These are phyloP conservation scores for Rhodosporidiobolus sp. DNA, from an alignment of 768 basidiomycete genomes.

Conservation along the genomic window DNA sequence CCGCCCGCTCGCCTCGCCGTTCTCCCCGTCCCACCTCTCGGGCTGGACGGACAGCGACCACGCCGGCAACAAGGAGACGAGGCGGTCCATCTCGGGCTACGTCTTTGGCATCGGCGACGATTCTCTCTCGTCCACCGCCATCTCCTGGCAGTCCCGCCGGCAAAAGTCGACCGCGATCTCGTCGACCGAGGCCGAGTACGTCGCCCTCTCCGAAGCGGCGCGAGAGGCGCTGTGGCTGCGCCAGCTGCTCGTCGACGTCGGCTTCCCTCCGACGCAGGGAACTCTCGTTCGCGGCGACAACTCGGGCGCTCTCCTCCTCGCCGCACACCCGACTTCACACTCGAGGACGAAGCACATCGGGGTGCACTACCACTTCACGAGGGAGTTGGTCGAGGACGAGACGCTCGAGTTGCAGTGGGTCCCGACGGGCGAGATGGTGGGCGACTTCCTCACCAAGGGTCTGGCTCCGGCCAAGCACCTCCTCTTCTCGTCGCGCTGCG, in stretches of 20 bases:
- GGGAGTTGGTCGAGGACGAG: conserved; percentile 40
- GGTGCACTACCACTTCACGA: conserved; percentile 48
- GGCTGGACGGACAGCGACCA: not conserved
- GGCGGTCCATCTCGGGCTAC: not conserved
- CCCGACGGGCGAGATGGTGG: conserved; percentile 35
- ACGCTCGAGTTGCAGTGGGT: conserved; percentile 24
- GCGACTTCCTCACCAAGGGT: conserved; percentile 47
- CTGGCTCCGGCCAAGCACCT: conserved; percentile 45
- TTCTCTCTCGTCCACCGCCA: not conserved
- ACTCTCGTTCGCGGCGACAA: conserved; percentile 13
- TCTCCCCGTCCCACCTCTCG: not conserved
- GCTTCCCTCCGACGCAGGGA: not conserved
- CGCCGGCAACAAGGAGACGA: not conserved
- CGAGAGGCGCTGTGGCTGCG: conserved; percentile 51
- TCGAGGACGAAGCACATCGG: conserved; percentile 50
- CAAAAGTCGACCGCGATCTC: not conserved
- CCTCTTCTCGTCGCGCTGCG: not conserved
- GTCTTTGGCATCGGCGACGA: not conserved
- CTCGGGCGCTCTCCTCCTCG: conserved; percentile 5
- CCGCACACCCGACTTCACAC: conserved; percentile 35
- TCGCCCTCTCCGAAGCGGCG: conserved; percentile 44
- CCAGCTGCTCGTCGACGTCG: conserved; percentile 31
- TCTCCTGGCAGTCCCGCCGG: not conserved
- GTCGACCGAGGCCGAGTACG: conserved; percentile 1
- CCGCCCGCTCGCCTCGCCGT: conserved; percentile 37